A percentile compares a stretch with the other conserved stretches of the same genome.
Evolutionary conservation across 75 land plant species (phyloP).

Genomic region (Picea sitchensis): DNA sequence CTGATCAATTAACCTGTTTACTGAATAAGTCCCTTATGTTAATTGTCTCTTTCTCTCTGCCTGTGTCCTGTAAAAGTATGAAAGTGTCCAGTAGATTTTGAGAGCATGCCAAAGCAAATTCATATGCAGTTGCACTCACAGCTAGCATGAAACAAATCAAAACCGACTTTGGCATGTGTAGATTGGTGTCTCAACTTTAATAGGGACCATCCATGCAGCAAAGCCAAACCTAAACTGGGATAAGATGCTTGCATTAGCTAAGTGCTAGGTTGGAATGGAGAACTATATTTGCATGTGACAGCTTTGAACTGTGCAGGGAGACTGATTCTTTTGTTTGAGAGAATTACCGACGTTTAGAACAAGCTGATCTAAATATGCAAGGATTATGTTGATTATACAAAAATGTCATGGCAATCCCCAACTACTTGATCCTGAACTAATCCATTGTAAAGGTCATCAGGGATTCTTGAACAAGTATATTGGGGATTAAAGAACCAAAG

Average conservation of each 20-base stretch:
- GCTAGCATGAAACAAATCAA: no score
- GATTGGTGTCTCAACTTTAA: neutral
- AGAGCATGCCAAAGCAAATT: neutral
- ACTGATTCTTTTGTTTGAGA: neutral
- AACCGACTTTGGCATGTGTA: neutral
- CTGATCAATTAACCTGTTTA: no score
- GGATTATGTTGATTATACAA: neutral
- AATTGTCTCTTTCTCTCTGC: no score
- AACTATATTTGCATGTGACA: neutral
- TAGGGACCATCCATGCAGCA: neutral
- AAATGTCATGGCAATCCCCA: neutral
- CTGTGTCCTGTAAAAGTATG: no score
- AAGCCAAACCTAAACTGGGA: neutral
- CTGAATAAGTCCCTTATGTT: no score
- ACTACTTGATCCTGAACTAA: neutral
- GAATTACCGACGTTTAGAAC: neutral
- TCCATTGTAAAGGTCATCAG: neutral
- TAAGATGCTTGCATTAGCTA: neutral
- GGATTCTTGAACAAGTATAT: neutral
- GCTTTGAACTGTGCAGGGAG: neutral
- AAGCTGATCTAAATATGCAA: neutral
- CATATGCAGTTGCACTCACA: neutral
- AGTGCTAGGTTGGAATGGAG: neutral
- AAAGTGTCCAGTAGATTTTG: neutral
- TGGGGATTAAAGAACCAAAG: neutral